A percentile compares a stretch with the other conserved stretches of the same genome.
Conservation (phyloP, 441 rosid species). For the Arabidopsis lyrata region DNA sequence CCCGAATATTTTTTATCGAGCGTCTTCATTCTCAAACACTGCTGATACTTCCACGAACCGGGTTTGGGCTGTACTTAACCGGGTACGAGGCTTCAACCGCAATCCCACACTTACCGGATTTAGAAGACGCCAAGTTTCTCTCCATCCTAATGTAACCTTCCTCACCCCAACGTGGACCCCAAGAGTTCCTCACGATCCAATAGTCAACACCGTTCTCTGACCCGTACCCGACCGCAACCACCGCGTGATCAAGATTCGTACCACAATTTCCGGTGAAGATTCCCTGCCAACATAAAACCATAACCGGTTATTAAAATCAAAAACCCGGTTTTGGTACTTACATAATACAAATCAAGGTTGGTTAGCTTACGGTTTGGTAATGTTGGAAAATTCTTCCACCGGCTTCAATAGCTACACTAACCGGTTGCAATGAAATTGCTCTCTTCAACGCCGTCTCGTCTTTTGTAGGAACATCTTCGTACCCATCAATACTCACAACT, state of each 20-base stretch:
- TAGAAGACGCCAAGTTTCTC: constrained; percentile 51
- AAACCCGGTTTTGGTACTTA: not conserved
- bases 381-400: constrained; percentile 65
- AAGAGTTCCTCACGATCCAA: constrained; percentile 77
- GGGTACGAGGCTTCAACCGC: constrained; percentile 78
- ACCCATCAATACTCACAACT: constrained; percentile 74
- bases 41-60: constrained; percentile 49
- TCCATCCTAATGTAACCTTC: constrained; percentile 66
- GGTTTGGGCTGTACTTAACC: constrained; percentile 55
- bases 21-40: constrained; percentile 46
- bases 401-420: constrained; percentile 82
- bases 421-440: constrained; percentile 73
- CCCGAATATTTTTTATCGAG: constrained; percentile 2
- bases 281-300: constrained; percentile 49
- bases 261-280: constrained; percentile 71
- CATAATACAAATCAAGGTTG: not conserved
- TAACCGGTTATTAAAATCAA: constrained; percentile 15
- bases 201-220: constrained; percentile 62
- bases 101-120: constrained; percentile 69
- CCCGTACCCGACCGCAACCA: constrained; percentile 68
- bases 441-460: constrained; percentile 62
- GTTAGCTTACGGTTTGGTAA: constrained; percentile 58
- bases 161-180: constrained; percentile 75
- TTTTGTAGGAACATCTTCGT: constrained; percentile 60
- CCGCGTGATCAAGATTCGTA: constrained; percentile 61